Conservation (phyloP, 345 rosid genomes). For the Ailanthus altissimus region DNA sequence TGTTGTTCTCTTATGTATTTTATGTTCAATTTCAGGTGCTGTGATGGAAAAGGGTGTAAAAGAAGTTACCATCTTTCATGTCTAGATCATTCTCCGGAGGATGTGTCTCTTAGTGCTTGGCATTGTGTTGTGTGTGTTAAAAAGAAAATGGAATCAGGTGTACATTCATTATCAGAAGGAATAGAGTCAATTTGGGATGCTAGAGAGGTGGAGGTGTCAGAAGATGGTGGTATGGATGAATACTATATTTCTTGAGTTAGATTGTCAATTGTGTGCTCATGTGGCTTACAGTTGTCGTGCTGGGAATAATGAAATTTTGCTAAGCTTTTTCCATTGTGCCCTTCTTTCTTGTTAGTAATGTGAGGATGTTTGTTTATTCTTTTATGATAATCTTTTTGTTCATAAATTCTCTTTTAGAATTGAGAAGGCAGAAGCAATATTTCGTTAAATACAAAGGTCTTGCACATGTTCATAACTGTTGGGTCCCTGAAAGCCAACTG, state of each 20-base stretch:
- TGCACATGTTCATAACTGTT: constrained; percentile 60
- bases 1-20: neutral
- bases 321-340: neutral
- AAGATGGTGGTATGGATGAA: constrained; percentile 39
- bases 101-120: constrained; percentile 53
- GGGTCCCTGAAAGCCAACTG: constrained; percentile 49
- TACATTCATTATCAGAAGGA: constrained; percentile 46
- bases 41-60: constrained; percentile 54
- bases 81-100: constrained; percentile 41
- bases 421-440: constrained; percentile 38
- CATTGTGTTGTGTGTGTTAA: constrained; percentile 43
- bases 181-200: constrained; percentile 56
- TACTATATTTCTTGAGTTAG: neutral
- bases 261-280: neutral
- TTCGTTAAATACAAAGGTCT: constrained; percentile 58
- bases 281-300: neutral
- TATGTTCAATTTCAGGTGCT: constrained; percentile 39
- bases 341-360: neutral
- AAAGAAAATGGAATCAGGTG: constrained; percentile 48
- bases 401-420: constrained; percentile 28
- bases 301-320: neutral
- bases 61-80: constrained; percentile 51
- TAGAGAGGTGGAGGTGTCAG: constrained; percentile 37
- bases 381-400: neutral
- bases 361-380: neutral